Evolutionary conservation across 352 stramenopile genomes (phyloP).

Genomic region (Pythium rhizo-oryzae): DNA sequence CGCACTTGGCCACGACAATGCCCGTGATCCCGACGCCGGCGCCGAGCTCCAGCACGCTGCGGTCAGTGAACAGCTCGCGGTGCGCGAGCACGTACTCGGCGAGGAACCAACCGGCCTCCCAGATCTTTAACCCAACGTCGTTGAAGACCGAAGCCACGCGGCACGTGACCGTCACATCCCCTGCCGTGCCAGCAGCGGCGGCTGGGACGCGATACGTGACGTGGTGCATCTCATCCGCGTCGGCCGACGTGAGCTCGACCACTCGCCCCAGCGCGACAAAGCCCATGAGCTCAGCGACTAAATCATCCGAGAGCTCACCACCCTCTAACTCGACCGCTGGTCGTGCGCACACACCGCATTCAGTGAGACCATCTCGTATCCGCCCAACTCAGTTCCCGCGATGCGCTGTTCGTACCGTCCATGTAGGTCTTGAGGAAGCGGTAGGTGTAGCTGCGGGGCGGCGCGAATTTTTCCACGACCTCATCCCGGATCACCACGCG

Average conservation of each 20-base stretch:
- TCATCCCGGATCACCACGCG: conserved; percentile 51
- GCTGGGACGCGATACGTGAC: conserved; percentile 58
- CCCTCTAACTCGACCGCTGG: conserved; percentile 55
- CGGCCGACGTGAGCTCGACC: conserved; percentile 34
- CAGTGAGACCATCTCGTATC: not conserved
- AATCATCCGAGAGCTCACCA: conserved; percentile 54
- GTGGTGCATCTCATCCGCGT: conserved; percentile 68
- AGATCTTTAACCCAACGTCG: conserved; percentile 83
- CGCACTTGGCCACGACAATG: conserved; percentile 53
- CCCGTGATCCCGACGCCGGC: conserved; percentile 76
- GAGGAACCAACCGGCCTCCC: conserved; percentile 78
- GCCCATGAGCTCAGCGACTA: conserved; percentile 59
- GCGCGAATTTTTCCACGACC: conserved; percentile 60
- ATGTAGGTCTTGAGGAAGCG: conserved; percentile 73
- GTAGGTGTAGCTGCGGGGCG: conserved; percentile 64
- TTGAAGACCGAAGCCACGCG: conserved; percentile 82
- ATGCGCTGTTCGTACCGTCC: conserved; percentile 32
- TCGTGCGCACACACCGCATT: not conserved
- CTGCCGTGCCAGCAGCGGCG: not conserved
- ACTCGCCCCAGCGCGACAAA: conserved; percentile 48
- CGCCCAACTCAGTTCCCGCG: too few species aligned
- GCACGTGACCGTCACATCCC: conserved; percentile 58
- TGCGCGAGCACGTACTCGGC: conserved; percentile 73
- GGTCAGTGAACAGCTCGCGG: conserved; percentile 44
- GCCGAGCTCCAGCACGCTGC: conserved; percentile 71